These are phyloP conservation scores for Aspergillus fijiensis DNA, from an alignment of 2,329 filamentous ascomycete species.

Conservation along the genomic window DNA sequence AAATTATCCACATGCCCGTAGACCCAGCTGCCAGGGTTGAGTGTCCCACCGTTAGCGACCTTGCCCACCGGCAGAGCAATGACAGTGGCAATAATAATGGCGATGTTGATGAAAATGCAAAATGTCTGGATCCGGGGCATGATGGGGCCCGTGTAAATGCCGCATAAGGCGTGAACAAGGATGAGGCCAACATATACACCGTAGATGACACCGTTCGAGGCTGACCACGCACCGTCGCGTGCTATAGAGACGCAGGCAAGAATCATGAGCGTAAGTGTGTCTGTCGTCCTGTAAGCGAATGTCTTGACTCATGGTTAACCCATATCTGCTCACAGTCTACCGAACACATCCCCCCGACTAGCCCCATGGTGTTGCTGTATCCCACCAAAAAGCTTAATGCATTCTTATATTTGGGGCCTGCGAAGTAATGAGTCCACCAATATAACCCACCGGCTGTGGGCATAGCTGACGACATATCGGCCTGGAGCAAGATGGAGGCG, in stretches of 20 bases:
- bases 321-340: constrained; percentile 51
- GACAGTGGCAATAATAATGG: constrained; percentile 57
- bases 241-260: constrained; percentile 59
- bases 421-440: constrained; percentile 62
- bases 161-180: constrained; percentile 55
- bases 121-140: constrained; percentile 61
- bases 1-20: constrained; percentile 59
- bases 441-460: constrained; percentile 61
- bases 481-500: constrained; percentile 27
- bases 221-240: constrained; percentile 56
- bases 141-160: constrained; percentile 52
- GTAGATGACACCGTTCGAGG: constrained; percentile 58
- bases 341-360: constrained; percentile 62
- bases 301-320: too few species aligned
- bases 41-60: constrained; percentile 22
- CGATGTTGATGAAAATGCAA: constrained; percentile 57
- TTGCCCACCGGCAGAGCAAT: constrained; percentile 58
- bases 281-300: constrained; percentile 12
- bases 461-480: constrained; percentile 55
- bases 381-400: constrained; percentile 61
- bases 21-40: constrained; percentile 50
- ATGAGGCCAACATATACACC: constrained; percentile 57
- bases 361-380: constrained; percentile 61
- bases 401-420: constrained; percentile 55
- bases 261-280: constrained; percentile 33